These are phyloP conservation scores for Phytophthora sojae DNA, from an alignment of 352 stramenopile species.

Conservation along the genomic window DNA sequence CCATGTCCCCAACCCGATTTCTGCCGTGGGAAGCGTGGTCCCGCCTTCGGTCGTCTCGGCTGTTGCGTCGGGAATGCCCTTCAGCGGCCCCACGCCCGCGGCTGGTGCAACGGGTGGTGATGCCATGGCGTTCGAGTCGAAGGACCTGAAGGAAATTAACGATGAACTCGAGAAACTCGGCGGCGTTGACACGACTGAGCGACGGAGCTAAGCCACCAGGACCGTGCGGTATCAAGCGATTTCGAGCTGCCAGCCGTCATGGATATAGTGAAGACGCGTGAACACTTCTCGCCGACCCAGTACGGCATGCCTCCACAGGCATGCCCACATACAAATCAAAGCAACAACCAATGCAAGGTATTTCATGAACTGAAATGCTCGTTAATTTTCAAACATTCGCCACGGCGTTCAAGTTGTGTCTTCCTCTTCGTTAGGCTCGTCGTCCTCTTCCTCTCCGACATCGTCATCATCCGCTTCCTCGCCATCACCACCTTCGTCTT, in stretches of 20 bases:
- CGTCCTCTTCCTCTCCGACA: slow-evolving; percentile 29
- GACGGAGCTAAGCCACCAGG: slow-evolving; percentile 29
- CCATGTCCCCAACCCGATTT: slow-evolving; percentile 82
- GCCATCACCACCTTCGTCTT: slow-evolving; percentile 18
- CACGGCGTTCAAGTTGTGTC: slow-evolving; percentile 2
- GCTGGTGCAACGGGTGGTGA: slow-evolving; percentile 25
- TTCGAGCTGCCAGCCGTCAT: neutral
- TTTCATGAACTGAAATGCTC: slow-evolving; percentile 12
- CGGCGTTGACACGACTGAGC: slow-evolving; percentile 34
- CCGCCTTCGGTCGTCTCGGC: slow-evolving; percentile 55
- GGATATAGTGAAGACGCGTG: slow-evolving; percentile 5
- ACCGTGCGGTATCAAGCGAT: neutral
- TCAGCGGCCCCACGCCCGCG: slow-evolving; percentile 22
- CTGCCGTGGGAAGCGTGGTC: slow-evolving; percentile 59
- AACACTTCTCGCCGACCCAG: neutral
- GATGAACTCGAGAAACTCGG: slow-evolving; percentile 76
- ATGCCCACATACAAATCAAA: slow-evolving; percentile 26
- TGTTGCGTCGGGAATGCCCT: slow-evolving; percentile 52
- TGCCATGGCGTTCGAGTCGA: slow-evolving; percentile 54
- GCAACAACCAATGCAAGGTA: slow-evolving; percentile 13
- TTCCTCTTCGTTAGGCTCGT: slow-evolving; percentile 26
- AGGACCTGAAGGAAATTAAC: slow-evolving; percentile 75
- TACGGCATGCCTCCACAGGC: neutral
- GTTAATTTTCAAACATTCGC: neutral
- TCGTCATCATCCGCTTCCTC: slow-evolving; percentile 22